These are phyloP conservation scores for Phialophora chinensis DNA, from an alignment of 2,329 filamentous ascomycete genomes.

Conservation along the genomic window DNA sequence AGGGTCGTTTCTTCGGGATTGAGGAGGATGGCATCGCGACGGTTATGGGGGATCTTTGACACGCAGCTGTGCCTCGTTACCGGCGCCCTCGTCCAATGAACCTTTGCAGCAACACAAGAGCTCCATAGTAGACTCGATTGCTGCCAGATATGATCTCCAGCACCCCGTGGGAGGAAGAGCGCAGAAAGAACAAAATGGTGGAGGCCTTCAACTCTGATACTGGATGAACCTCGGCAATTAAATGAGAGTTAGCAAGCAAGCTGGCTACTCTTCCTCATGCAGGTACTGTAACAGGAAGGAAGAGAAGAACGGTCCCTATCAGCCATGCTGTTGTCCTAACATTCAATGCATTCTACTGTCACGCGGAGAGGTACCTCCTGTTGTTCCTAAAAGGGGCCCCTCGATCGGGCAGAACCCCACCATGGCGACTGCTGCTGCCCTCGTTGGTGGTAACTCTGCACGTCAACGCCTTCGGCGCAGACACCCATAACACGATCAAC, in stretches of 20 bases:
- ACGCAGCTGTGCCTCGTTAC: neutral
- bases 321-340: neutral
- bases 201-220: neutral
- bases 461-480: neutral
- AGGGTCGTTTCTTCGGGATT: constrained; percentile 24
- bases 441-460: neutral
- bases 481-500: neutral
- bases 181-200: neutral
- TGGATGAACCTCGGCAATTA: neutral
- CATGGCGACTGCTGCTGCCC: neutral
- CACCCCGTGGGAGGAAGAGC: neutral
- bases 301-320: neutral
- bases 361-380: neutral
- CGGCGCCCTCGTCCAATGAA: neutral
- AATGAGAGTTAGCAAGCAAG: neutral
- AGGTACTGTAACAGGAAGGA: neutral
- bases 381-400: neutral
- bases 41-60: neutral
- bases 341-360: neutral
- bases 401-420: neutral
- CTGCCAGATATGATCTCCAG: neutral
- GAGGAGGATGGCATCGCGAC: constrained; percentile 7
- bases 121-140: neutral
- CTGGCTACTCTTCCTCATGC: too few species aligned
- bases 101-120: neutral